Evolutionary conservation across 2,329 filamentous ascomycete species (phyloP).

Genomic region (Tolypocladium tundrense): DNA sequence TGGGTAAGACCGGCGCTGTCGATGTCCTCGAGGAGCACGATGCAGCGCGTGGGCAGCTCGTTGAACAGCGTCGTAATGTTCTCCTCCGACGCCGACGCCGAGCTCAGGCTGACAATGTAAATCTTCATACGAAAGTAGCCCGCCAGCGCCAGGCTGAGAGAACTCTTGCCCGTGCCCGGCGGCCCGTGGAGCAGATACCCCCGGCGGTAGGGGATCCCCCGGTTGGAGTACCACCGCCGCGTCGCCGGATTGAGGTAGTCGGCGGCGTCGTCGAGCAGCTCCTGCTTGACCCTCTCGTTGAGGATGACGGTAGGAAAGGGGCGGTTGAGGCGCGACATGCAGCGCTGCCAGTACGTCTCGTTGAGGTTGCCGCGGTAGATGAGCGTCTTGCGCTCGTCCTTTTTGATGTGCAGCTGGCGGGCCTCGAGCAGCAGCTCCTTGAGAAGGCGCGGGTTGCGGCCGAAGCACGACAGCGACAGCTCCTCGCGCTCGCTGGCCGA

Average conservation of each 20-base stretch:
- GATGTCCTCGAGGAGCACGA: slow-evolving; percentile 68
- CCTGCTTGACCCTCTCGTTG: slow-evolving; percentile 47
- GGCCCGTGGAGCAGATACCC: slow-evolving; percentile 77
- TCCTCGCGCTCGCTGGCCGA: slow-evolving; percentile 44
- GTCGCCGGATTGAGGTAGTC: slow-evolving; percentile 55
- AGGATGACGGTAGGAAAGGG: slow-evolving; percentile 58
- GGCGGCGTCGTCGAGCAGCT: slow-evolving; percentile 48
- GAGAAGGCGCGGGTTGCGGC: slow-evolving; percentile 47
- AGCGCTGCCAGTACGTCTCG: slow-evolving; percentile 49
- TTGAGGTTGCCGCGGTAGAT: slow-evolving; percentile 50
- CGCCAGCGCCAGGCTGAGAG: slow-evolving; percentile 58
- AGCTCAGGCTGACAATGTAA: slow-evolving; percentile 62
- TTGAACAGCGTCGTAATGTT: slow-evolving; percentile 53
- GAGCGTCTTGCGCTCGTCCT: slow-evolving; percentile 51
- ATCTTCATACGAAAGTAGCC: slow-evolving; percentile 61
- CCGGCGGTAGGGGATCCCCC: slow-evolving; percentile 76
- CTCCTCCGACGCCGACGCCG: slow-evolving; percentile 53
- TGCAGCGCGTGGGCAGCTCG: slow-evolving; percentile 56
- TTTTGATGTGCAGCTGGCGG: slow-evolving; percentile 41
- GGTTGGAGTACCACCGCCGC: slow-evolving; percentile 69
- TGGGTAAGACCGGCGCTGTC: slow-evolving; percentile 62
- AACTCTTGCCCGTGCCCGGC: slow-evolving; percentile 71
- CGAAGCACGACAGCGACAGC: slow-evolving; percentile 51
- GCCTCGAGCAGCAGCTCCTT: slow-evolving; percentile 54
- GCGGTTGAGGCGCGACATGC: slow-evolving; percentile 48